phyloP scores from a whole-genome alignment of 805 yeast species.

The Brettanomyces anomalus region DNA sequence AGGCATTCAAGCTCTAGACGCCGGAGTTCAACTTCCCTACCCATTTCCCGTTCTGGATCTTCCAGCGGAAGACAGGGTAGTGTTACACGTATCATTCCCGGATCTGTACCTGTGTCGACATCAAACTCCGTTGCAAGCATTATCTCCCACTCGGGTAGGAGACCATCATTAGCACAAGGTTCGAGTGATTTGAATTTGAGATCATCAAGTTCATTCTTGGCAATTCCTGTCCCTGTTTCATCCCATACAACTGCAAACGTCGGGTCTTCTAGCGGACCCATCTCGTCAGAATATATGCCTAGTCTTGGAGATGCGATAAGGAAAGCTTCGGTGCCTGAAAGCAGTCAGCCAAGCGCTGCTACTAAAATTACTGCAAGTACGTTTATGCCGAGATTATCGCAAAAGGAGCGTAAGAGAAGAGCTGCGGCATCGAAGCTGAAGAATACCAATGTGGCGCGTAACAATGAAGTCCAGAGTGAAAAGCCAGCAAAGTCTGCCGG shows the following conservation, averaged over 20 bases:
- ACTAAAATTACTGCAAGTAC: neutral
- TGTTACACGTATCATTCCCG: conserved; percentile 3
- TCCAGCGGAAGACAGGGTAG: conserved; percentile 2
- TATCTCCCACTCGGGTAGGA: neutral
- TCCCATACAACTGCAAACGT: neutral
- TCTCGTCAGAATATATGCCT: neutral
- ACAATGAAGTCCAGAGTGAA: neutral
- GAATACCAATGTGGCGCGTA: too few relatives aligned
- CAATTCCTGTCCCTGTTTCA: neutral
- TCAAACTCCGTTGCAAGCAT: neutral
- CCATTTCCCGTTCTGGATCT: conserved; percentile 3
- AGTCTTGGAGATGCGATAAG: neutral
- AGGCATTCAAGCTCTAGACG: conserved; percentile 21
- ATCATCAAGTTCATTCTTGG: neutral
- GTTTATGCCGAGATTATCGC: conserved; percentile 8
- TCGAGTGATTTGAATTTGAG: neutral
- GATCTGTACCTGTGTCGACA: conserved; percentile 1
- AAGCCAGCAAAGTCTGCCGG: neutral
- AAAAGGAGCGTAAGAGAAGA: conserved; percentile 11
- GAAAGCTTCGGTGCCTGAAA: neutral
- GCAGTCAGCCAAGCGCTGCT: neutral
- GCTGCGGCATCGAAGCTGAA: conserved; percentile 2
- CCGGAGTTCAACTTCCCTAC: conserved; percentile 2
- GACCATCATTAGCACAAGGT: neutral
- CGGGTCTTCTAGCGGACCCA: neutral